phyloP scores from a whole-genome alignment of 169 alveolate species.

The Perkinsus marinus region DNA sequence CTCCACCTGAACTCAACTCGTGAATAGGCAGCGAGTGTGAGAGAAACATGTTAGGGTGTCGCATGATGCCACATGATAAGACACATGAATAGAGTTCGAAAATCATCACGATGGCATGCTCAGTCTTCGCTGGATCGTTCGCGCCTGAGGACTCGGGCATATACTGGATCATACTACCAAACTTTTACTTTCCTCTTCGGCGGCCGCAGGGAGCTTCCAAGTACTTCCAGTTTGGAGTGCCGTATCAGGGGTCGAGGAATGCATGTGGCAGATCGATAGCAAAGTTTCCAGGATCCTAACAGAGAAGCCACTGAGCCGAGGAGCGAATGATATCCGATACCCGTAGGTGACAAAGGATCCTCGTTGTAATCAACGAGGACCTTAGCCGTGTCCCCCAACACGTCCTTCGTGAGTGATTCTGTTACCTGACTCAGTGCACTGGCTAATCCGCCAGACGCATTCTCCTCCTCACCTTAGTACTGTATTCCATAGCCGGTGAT shows the following conservation, averaged over 20 bases:
- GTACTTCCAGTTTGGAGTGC: not conserved
- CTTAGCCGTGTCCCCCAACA: constrained; percentile 45
- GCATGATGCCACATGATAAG: not conserved
- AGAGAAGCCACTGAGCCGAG: not conserved
- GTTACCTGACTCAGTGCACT: constrained; percentile 30
- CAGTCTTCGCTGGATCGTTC: not conserved
- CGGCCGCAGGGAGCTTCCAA: not conserved
- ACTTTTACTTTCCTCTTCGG: not conserved
- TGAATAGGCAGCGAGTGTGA: too few relatives aligned
- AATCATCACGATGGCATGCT: not conserved
- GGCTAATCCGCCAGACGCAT: not conserved
- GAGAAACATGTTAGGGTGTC: too few relatives aligned
- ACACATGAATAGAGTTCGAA: too few relatives aligned
- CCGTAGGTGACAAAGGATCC: not conserved
- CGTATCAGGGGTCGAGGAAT: not conserved
- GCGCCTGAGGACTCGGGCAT: not conserved
- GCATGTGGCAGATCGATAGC: not conserved
- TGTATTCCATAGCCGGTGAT: constrained; percentile 52
- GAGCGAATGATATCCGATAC: not conserved
- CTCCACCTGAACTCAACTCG: too few relatives aligned
- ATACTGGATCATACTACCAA: not conserved
- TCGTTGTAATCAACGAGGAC: constrained; percentile 47
- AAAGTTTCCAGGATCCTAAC: not conserved
- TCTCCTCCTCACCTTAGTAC: constrained; percentile 14
- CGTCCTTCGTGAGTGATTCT: constrained; percentile 53